Conservation (phyloP, 2,329 filamentous ascomycete species). For the Aureobasidium sp. region DNA sequence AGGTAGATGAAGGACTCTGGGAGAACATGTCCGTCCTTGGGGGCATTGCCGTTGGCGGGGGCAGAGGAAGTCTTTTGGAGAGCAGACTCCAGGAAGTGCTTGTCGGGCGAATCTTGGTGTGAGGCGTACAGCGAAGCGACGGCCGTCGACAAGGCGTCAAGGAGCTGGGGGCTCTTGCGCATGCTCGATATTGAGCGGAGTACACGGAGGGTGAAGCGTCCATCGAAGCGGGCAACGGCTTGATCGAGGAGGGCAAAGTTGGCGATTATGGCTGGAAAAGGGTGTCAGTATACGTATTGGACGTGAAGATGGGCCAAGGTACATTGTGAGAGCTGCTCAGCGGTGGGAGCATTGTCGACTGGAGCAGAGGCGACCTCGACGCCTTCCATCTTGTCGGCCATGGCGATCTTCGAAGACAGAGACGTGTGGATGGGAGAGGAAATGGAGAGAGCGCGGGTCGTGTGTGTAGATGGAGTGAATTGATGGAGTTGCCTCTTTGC, state of each 20-base stretch:
- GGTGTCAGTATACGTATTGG: slow-evolving; percentile 4
- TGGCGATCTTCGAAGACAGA: slow-evolving; percentile 22
- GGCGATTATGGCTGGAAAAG: slow-evolving; percentile 73
- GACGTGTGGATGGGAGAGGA: slow-evolving; percentile 1
- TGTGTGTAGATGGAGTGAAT: slow-evolving; percentile 5
- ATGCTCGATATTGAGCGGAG: slow-evolving; percentile 92
- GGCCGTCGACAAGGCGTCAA: slow-evolving; percentile 27
- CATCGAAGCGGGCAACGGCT: slow-evolving; percentile 87
- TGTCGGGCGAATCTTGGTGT: slow-evolving; percentile 14
- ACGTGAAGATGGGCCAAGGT: neutral
- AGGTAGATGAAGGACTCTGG: slow-evolving; percentile 34
- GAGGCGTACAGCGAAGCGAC: slow-evolving; percentile 17
- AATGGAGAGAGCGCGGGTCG: slow-evolving; percentile 6
- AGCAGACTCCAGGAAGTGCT: slow-evolving; percentile 16
- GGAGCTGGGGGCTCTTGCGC: slow-evolving; percentile 61
- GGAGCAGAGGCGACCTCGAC: slow-evolving; percentile 28
- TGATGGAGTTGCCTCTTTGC: slow-evolving; percentile 17
- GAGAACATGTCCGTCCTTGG: slow-evolving; percentile 25
- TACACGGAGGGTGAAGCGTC: slow-evolving; percentile 88
- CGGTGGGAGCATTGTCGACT: slow-evolving; percentile 15
- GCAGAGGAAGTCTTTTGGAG: slow-evolving; percentile 14
- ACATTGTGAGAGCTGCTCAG: slow-evolving; percentile 17
- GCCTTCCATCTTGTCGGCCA: slow-evolving; percentile 47
- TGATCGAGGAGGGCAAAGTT: slow-evolving; percentile 89
- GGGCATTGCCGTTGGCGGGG: slow-evolving; percentile 13